These are phyloP conservation scores for Stellera chamaejasme DNA, from an alignment of 345 rosid species.

Conservation along the genomic window DNA sequence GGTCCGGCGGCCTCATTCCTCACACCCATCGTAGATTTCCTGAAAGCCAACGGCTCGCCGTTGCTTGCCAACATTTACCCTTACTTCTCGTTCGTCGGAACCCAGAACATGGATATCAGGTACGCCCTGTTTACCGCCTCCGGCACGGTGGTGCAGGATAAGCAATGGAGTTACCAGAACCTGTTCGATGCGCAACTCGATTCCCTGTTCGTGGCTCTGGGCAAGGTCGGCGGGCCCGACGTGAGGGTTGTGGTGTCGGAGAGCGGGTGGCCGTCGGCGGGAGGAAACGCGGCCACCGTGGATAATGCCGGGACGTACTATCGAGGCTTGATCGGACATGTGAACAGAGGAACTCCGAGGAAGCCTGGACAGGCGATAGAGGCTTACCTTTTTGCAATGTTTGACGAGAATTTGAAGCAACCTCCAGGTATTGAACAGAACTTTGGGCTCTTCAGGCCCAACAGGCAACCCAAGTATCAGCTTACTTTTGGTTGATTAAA, in stretches of 20 bases:
- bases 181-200: constrained; percentile 14
- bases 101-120: constrained; percentile 20
- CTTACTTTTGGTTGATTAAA: constrained; percentile 3
- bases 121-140: constrained; percentile 35
- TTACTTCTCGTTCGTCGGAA: constrained; percentile 22
- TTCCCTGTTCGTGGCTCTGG: constrained; percentile 15
- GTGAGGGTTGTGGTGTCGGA: constrained; percentile 18
- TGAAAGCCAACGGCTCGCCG: constrained; percentile 23
- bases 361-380: constrained; percentile 17
- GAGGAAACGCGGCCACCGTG: constrained; percentile 8
- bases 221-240: constrained; percentile 14
- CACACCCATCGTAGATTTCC: constrained; percentile 23
- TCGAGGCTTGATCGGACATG: constrained; percentile 12
- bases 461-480: constrained; percentile 8
- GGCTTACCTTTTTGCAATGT: constrained; percentile 19
- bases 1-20: constrained; percentile 17
- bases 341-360: constrained; percentile 24
- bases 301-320: constrained; percentile 20
- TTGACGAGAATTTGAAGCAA: constrained; percentile 15
- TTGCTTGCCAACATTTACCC: constrained; percentile 34
- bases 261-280: constrained; percentile 21
- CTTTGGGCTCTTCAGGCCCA: constrained; percentile 14
- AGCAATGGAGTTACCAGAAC: constrained; percentile 8
- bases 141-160: constrained; percentile 22
- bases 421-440: constrained; percentile 10